These are phyloP conservation scores for Pseudodiploospora longispora DNA, from an alignment of 2,329 filamentous ascomycete genomes.

Conservation along the genomic window DNA sequence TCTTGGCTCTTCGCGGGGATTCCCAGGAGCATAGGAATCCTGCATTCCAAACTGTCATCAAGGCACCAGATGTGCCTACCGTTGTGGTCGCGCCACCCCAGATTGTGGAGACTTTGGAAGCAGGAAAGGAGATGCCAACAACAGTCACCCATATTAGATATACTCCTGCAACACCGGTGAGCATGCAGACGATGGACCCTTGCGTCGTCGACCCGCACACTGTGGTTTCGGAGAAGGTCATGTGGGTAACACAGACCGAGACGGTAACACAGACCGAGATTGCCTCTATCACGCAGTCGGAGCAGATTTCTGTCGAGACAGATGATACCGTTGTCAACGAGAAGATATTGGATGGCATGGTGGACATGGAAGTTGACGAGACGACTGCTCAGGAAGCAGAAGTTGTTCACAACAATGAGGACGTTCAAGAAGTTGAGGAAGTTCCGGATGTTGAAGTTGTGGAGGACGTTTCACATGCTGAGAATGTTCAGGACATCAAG, in stretches of 20 bases:
- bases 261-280: conserved; percentile 28
- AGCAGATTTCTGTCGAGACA: conserved; percentile 18
- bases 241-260: conserved; percentile 13
- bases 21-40: neutral
- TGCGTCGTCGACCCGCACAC: conserved; percentile 7
- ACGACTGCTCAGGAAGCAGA: conserved; percentile 5
- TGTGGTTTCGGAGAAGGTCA: conserved; percentile 9
- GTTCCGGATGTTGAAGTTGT: no score
- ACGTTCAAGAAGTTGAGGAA: no score
- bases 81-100: conserved; percentile 14
- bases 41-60: conserved; percentile 22
- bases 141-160: neutral
- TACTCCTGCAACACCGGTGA: conserved; percentile 2
- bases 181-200: conserved; percentile 7
- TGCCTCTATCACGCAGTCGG: conserved; percentile 1
- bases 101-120: conserved; percentile 2
- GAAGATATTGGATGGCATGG: neutral
- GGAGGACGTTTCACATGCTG: no score
- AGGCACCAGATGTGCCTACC: conserved; percentile 15
- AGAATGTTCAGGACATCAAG: no score
- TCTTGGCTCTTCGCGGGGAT: conserved; percentile 33
- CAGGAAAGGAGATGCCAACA: neutral
- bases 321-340: conserved; percentile 2
- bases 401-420: neutral
- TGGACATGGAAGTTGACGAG: conserved; percentile 5